These are phyloP conservation scores for Cicer bijugum DNA, from an alignment of 306 rosid genomes.

Conservation along the genomic window DNA sequence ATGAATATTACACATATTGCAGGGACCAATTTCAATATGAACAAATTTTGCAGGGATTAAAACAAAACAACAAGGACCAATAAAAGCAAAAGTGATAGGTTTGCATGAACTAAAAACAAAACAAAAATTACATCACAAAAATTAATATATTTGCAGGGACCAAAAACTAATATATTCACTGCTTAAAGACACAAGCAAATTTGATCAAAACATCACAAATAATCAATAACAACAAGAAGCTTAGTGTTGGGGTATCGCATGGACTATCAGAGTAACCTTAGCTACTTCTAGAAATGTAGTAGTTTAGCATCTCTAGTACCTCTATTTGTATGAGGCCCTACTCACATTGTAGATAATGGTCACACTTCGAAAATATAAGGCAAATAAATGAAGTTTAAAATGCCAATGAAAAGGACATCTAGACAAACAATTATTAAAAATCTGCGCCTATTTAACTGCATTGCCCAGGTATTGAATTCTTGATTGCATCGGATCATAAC, in stretches of 20 bases:
- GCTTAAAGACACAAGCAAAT: neutral
- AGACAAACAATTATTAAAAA: slow-evolving; percentile 13
- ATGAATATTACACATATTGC: no score
- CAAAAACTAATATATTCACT: neutral
- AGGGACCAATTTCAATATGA: no score
- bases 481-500: slow-evolving; percentile 1
- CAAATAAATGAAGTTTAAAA: neutral
- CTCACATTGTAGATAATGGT: neutral
- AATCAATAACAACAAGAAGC: neutral
- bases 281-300: neutral
- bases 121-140: no score
- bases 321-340: neutral
- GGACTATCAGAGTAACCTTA: neutral
- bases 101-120: no score
- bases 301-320: neutral
- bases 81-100: no score
- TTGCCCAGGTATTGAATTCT: neutral
- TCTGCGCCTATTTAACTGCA: neutral
- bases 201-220: neutral
- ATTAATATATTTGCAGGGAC: no score
- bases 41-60: no score
- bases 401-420: slow-evolving; percentile 12
- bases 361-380: neutral
- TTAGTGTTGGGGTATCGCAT: neutral
- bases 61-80: no score